phyloP scores from a whole-genome alignment of 2,329 filamentous ascomycete species.

The Ophiostoma populinum region DNA sequence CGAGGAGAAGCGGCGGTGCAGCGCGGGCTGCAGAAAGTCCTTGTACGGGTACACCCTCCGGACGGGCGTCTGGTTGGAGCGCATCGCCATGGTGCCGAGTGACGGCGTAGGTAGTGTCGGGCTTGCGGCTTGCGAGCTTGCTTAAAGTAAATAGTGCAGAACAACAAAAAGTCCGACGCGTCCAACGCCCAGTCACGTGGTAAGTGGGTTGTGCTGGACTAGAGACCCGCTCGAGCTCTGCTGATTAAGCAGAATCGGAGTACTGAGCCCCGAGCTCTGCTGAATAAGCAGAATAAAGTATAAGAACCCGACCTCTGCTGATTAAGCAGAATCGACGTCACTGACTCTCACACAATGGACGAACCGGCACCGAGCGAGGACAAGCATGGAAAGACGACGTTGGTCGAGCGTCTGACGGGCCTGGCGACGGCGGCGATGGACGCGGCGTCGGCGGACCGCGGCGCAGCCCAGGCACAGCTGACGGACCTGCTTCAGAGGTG shows the following conservation, averaged over 20 bases:
- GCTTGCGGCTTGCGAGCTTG: too few relatives aligned
- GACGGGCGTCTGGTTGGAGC: constrained; percentile 19
- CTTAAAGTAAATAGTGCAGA: too few relatives aligned
- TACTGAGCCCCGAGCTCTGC: too few relatives aligned
- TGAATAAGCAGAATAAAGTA: too few relatives aligned
- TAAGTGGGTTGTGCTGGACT: too few relatives aligned
- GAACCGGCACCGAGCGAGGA: constrained; percentile 2
- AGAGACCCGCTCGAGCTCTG: too few relatives aligned
- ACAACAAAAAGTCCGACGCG: too few relatives aligned
- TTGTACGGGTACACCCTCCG: constrained; percentile 49
- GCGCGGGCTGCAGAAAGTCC: constrained; percentile 75
- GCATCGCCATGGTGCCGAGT: constrained; percentile 29
- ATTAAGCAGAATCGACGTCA: too few relatives aligned
- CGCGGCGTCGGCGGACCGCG: constrained; percentile 18
- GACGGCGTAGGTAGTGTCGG: background rate
- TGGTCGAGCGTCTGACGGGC: constrained; percentile 21
- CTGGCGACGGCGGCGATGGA: constrained; percentile 31
- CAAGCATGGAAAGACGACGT: constrained; percentile 1
- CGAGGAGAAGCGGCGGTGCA: constrained; percentile 73
- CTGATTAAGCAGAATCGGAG: too few relatives aligned
- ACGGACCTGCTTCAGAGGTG: constrained; percentile 32
- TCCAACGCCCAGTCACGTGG: too few relatives aligned
- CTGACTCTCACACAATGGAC: constrained; percentile 9
- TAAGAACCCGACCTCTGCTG: too few relatives aligned
- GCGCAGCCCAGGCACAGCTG: constrained; percentile 22